phyloP scores from a whole-genome alignment of 129 eudicot species.

The Chrysanthemum lavandulifolium region DNA sequence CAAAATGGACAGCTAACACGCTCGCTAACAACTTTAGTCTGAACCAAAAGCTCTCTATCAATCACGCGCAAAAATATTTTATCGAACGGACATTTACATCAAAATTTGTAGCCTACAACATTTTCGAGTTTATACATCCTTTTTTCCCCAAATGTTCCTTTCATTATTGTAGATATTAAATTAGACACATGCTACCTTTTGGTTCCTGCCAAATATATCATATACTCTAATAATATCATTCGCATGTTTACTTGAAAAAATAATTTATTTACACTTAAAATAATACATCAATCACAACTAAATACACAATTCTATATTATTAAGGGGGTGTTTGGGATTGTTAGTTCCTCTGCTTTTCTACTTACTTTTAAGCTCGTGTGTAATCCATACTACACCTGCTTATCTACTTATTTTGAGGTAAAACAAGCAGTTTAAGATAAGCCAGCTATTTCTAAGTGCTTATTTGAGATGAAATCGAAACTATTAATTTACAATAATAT shows the following conservation, averaged over 20 bases:
- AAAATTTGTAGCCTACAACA: neutral
- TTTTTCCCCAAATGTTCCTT: slow-evolving; percentile 1
- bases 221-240: neutral
- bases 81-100: neutral
- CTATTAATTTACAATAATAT: no score
- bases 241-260: slow-evolving; percentile 7
- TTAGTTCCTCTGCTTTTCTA: no score
- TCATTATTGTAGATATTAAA: slow-evolving; percentile 1
- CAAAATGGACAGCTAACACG: no score
- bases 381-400: no score
- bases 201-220: slow-evolving; percentile 5
- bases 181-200: slow-evolving; percentile 14
- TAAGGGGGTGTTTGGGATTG: no score
- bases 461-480: no score
- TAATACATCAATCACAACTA: neutral
- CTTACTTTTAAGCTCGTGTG: no score
- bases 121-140: neutral
- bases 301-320: slow-evolving; percentile 9
- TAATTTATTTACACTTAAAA: neutral
- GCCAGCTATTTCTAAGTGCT: no score
- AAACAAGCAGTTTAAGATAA: no score
- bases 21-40: no score
- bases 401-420: no score
- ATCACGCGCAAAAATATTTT: neutral
- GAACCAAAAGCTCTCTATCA: no score